Evolutionary conservation across 2,329 filamentous ascomycete genomes (phyloP).

Genomic region (Leptographium wingfieldii): DNA sequence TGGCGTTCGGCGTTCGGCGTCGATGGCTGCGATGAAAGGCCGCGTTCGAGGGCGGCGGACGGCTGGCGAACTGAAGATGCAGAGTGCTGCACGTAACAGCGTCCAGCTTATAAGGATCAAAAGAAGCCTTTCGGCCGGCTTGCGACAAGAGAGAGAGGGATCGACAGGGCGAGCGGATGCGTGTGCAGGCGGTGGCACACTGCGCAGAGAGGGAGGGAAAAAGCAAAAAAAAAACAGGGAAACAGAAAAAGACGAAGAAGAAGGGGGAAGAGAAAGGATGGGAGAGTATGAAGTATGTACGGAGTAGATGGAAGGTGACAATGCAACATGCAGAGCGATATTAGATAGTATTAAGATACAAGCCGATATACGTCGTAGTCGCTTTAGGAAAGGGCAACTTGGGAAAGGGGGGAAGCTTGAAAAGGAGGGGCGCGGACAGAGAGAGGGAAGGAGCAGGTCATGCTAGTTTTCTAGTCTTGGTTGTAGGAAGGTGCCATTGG

Average conservation of each 20-base stretch:
- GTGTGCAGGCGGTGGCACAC: not conserved
- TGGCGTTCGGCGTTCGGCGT: no score
- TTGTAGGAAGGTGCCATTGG: not conserved
- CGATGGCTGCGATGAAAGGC: no score
- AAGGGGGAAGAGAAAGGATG: not conserved
- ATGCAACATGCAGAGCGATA: not conserved
- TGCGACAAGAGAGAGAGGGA: not conserved
- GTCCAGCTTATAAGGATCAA: not conserved
- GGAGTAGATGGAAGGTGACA: not conserved
- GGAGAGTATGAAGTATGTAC: not conserved
- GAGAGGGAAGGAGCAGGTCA: constrained; percentile 2
- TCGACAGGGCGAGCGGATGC: not conserved
- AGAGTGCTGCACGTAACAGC: no score
- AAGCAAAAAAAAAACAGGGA: not conserved
- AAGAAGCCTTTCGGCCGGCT: no score
- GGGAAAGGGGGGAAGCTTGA: not conserved
- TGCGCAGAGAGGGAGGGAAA: not conserved
- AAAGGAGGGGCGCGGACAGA: not conserved
- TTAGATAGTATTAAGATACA: not conserved
- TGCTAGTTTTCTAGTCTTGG: constrained; percentile 4
- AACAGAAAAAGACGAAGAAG: not conserved
- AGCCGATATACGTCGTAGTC: not conserved
- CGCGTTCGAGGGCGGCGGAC: no score
- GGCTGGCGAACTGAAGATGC: no score
- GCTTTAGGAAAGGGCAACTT: not conserved